Evolutionary conservation across 495 filamentous ascomycete genomes (phyloP), one percentile per base, ranked within the genome.

Genomic region (Penicillium canariense): DNA sequence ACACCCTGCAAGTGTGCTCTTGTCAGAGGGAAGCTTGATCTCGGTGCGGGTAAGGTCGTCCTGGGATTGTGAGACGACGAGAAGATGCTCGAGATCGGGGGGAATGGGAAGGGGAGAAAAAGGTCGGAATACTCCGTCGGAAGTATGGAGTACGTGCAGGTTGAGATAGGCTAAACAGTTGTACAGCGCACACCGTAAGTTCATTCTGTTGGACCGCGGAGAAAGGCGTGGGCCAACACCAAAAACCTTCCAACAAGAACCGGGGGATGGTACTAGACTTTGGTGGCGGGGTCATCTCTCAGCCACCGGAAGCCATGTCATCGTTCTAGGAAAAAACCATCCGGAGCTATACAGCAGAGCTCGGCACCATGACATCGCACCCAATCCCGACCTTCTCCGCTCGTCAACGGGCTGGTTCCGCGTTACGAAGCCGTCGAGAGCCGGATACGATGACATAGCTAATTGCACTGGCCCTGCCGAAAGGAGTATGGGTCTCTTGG

Each of bases 131-230:
- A 11, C 34, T 52, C n/a, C n/a, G n/a, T n/a, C n/a, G n/a, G 11
- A 27, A 23, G 15, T 27, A 7, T 20, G 22, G 22, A 17, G 7
- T 14, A 5, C 12, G 47, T n/a, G n/a, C n/a, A n/a, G n/a, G n/a
- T n/a, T n/a, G n/a, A n/a, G n/a, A n/a, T n/a, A n/a, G n/a, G n/a
- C n/a, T n/a, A n/a, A n/a, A n/a, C n/a, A n/a, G n/a, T n/a, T n/a
- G 31, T 14, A 61, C 56, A 58, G 35, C 54, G 56, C 62, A 66
- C 62, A 66, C 62, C 62, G 62, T 60, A 62, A 61, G 43, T 61
- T 45, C 39, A 23, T 34, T 59, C 40, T 27, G 23, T 27, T 50
- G 52, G 18, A 18, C 20, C 32, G 44, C 38, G 51, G 32, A 46
- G 43, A 46, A 46, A 30, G 27, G 25, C 23, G 43, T 27, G n/a